These are phyloP conservation scores for Vaccinium corymbosum DNA, from an alignment of 148 eudicot species.

Conservation along the genomic window DNA sequence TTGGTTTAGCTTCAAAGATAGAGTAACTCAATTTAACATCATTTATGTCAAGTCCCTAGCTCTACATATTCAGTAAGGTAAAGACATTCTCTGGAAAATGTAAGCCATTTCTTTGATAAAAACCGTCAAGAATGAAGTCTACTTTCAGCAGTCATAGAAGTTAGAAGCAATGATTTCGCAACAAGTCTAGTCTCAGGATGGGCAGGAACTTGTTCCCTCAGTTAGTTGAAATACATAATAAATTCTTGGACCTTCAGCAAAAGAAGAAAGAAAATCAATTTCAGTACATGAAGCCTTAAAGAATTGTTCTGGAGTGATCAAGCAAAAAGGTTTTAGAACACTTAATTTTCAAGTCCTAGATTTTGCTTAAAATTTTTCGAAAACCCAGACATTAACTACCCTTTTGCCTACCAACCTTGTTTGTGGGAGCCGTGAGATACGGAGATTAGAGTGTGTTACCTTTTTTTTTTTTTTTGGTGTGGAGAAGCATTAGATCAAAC, in stretches of 20 bases:
- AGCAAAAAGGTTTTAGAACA: background rate
- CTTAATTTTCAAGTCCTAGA: background rate
- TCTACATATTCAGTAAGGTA: background rate
- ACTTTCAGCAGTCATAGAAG: background rate
- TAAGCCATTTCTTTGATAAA: background rate
- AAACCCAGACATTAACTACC: background rate
- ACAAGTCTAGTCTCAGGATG: background rate
- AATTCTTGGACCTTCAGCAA: background rate
- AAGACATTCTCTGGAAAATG: background rate
- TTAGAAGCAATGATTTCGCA: background rate
- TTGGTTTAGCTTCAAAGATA: conserved; percentile 69
- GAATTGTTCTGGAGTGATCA: background rate
- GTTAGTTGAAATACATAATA: background rate
- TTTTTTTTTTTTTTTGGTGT: too few relatives aligned
- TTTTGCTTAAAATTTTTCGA: background rate
- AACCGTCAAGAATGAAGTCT: background rate
- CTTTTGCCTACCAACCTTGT: background rate
- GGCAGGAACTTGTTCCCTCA: background rate
- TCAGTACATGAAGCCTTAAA: background rate
- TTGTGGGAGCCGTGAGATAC: background rate
- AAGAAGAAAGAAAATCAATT: background rate
- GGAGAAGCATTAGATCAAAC: too few relatives aligned
- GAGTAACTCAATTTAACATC: conserved; percentile 7
- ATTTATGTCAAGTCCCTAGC: conserved; percentile 11
- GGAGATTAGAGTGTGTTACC: background rate